Evolutionary conservation across 352 stramenopile genomes (phyloP).

Genomic region (Blastocystis sp.): DNA sequence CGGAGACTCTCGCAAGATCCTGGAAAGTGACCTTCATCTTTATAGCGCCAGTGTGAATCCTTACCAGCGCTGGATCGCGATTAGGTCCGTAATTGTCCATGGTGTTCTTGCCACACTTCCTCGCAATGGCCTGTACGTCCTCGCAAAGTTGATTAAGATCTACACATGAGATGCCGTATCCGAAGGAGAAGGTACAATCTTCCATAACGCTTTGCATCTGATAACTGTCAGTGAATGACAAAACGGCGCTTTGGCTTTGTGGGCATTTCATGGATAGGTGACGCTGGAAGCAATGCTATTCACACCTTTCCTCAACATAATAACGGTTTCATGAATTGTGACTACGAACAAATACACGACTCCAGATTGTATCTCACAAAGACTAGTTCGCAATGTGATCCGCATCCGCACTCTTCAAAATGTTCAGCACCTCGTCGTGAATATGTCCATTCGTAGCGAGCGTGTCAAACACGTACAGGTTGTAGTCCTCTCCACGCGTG

Average conservation of each 20-base stretch:
- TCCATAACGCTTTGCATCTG: constrained; percentile 23
- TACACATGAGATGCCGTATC: not conserved
- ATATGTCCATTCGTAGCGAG: constrained; percentile 83
- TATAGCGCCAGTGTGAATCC: constrained; percentile 69
- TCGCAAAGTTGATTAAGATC: constrained; percentile 68
- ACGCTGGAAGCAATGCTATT: not conserved
- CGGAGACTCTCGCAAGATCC: constrained; percentile 90
- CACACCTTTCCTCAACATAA: no score
- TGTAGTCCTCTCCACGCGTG: constrained; percentile 82
- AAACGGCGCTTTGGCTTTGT: constrained; percentile 29
- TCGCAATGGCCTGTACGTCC: constrained; percentile 64
- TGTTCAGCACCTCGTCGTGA: constrained; percentile 78
- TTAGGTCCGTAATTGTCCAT: constrained; percentile 46
- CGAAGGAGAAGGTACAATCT: not conserved
- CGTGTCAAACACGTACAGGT: constrained; percentile 83
- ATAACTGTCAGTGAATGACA: not conserved
- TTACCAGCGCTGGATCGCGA: not conserved
- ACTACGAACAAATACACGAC: no score
- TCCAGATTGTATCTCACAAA: no score
- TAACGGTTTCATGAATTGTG: no score
- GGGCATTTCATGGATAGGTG: constrained; percentile 16
- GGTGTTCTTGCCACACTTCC: constrained; percentile 63
- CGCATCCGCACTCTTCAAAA: constrained; percentile 54
- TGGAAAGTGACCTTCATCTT: constrained; percentile 88
- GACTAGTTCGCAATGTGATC: constrained; percentile 23